A percentile compares a stretch with the other conserved stretches of the same genome.
These are phyloP conservation scores for Xylaria sp. DNA, from an alignment of 2,329 filamentous ascomycete genomes.

Conservation along the genomic window DNA sequence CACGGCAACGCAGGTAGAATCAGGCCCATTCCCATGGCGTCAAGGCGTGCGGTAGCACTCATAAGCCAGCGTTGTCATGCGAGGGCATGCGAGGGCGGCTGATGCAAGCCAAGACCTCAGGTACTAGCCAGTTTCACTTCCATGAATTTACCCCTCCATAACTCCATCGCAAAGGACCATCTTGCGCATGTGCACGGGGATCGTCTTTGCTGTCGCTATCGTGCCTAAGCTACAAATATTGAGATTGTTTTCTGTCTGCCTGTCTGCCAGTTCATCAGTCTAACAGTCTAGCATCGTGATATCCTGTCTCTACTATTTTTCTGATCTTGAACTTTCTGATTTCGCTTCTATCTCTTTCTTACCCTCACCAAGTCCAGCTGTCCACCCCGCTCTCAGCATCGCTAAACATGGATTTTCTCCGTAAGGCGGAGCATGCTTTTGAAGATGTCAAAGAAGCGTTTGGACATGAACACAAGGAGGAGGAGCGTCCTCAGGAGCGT, in stretches of 20 bases:
- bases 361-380: background rate
- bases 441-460: conserved; percentile 45
- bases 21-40: background rate
- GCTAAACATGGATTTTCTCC: conserved; percentile 46
- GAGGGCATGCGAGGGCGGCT: conserved; percentile 8
- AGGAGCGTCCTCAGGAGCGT: conserved; percentile 11
- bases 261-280: too few species aligned
- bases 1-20: background rate
- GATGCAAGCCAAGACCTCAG: conserved; percentile 28
- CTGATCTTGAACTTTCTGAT: background rate
- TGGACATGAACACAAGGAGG: conserved; percentile 22
- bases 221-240: background rate
- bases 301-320: background rate
- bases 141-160: conserved; percentile 21
- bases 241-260: background rate
- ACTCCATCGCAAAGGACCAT: background rate
- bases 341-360: background rate
- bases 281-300: background rate
- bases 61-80: too few species aligned
- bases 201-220: too few species aligned
- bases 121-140: conserved; percentile 13
- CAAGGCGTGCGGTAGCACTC: too few species aligned
- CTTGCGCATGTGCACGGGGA: background rate
- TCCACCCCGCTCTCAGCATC: too few species aligned
- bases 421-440: conserved; percentile 47